Evolutionary conservation across 148 eudicot genomes (phyloP), one percentile per base, ranked within the genome.

Genomic region (Camellia lanceoleosa): DNA sequence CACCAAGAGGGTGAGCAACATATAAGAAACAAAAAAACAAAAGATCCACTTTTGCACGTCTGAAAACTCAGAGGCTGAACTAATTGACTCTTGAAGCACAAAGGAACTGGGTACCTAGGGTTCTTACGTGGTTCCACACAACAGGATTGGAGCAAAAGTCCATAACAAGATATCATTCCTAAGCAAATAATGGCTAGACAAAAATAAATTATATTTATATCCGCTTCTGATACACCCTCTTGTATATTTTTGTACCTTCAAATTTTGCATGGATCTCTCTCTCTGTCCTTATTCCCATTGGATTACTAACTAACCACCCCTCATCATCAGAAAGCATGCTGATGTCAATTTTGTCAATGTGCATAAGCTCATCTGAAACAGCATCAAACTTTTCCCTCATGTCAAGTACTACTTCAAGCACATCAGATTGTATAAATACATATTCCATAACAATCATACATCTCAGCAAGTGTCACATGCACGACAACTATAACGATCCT

Each of bases 191-290:
- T 41, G 11, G 7, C 43, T 12, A 0, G 20, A 42, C 15, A 68
- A 68, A n/a, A 2, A 1, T 20, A n/a, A 38, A 0, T 38, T 9
- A 51, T n/a, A 42, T 52, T 63, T 49, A 83, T 20, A 66, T 47
- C 73, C 52, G 63, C 85, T 93, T 93, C 80, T 85, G 92, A 81
- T 96, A 96, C 89, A 96, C 6, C 77, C 99, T 88, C 82, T 98
- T 82, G 82, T 92, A 93, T 41, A 94, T 90, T 77, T 80, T 89
- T 30, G 89, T 87, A 68, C 98, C 97, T 90, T 96, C 98, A 58
- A 86, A 78, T 84, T 96, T 95, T 9, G 98, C 98, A 75, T 93
- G 94, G 43, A 96, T 89, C 88, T 96, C 99, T 72, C 99, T 89
- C 77, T 96, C 98, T 0, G 97, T 92, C 80, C 98, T 88, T 83